Base-by-base conservation (phyloP, 208 protist genomes). In the Crithidia acanthocephali region DNA sequence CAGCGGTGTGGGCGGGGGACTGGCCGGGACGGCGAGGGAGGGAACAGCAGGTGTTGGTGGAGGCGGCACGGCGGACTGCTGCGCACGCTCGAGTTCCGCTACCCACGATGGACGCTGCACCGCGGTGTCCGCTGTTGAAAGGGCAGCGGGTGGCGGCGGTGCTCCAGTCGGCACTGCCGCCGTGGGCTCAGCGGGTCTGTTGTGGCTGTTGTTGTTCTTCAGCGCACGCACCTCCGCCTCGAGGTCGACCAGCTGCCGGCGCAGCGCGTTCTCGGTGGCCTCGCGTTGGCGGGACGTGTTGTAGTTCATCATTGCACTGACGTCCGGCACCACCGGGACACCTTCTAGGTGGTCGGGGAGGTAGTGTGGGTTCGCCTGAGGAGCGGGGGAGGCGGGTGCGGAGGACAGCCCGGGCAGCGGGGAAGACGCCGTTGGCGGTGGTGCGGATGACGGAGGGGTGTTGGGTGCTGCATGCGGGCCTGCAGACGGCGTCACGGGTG, bases 301-400 rank as follows among this genome's bases (percentile, higher is more conserved):
- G 86, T 95, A 95, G 53, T 74, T 76, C 78, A 82, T 80, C 61
- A 90, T 69, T 7, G 84, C 86, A 20, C 66, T 84, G n/a, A 91
- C 44, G 73, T 95, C 90, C 11, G 90, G 90, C 51, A 95, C 81
- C 30, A 95, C 74, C 11, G 90, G 90, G 30, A 95, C 64, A 22
- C 86, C 55, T 22, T 76, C 52, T 20, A 95, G 25, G 23, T 44
- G 30, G 23, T 69, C 62, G 16, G 62, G 57, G 16, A 58, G 45
- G 18, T 50, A 50, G 50, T 10, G 2, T 16, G 35, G 44, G 16
- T 59, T 57, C 4, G 58, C 22, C 13, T n/a, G 1, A 20, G 40
- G 55, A 22, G 72, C 7, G 27, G 53, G 44, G 4, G 59, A 23
- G 28, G 68, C 8, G 28, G 74, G 55, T 5, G 60, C 3, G 10